Evolutionary conservation across 2,329 filamentous ascomycete species (phyloP).

Genomic region (Nothomitra cinnamomea): DNA sequence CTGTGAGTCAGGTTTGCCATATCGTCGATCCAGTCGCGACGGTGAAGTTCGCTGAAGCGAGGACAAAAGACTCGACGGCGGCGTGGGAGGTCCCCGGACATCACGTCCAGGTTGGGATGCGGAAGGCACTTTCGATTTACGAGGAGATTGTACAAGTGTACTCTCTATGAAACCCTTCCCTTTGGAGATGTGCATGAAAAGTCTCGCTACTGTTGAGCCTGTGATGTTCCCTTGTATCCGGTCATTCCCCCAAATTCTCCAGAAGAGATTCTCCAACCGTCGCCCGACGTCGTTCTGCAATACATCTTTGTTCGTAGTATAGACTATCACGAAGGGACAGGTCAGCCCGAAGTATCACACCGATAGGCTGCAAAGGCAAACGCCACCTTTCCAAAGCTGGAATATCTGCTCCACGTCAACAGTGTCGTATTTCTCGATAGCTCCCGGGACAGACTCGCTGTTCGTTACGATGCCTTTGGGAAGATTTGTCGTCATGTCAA

Average conservation of each 20-base stretch:
- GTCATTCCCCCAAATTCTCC: constrained; percentile 31
- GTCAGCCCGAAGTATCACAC: neutral
- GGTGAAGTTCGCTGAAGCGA: neutral
- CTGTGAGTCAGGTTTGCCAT: neutral
- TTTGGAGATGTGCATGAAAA: constrained; percentile 28
- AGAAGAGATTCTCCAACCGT: constrained; percentile 35
- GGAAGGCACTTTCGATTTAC: neutral
- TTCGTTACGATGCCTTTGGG: constrained; percentile 26
- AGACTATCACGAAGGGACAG: constrained; percentile 20
- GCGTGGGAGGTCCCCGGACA: neutral
- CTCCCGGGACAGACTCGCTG: constrained; percentile 20
- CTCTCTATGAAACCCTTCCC: constrained; percentile 12
- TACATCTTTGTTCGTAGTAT: constrained; percentile 26
- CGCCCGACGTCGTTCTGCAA: constrained; percentile 24
- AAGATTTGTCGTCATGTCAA: constrained; percentile 22
- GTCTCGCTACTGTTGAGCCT: constrained; percentile 22
- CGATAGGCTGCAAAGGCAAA: neutral
- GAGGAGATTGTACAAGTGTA: constrained; percentile 2
- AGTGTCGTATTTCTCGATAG: constrained; percentile 20
- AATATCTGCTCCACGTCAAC: constrained; percentile 25
- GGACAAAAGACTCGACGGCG: neutral
- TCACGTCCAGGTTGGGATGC: neutral
- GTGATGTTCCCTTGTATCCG: constrained; percentile 21
- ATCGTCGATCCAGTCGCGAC: neutral
- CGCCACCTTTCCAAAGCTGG: constrained; percentile 32